Evolutionary conservation across 2,329 filamentous ascomycete genomes (phyloP).

Genomic region (Xylaria sp.): DNA sequence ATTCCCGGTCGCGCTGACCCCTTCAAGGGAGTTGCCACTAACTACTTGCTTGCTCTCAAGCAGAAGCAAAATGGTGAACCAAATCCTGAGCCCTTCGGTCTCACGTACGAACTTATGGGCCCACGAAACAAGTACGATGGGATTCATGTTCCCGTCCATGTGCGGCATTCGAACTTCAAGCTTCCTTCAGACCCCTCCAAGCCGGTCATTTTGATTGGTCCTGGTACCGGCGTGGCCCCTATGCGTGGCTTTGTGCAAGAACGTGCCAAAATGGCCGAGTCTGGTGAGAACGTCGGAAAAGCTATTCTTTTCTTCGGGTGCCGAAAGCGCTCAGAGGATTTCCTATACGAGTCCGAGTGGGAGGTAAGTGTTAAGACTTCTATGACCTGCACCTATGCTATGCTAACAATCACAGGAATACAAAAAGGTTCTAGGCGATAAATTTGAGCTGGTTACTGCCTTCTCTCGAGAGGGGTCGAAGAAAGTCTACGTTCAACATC

Average conservation of each 20-base stretch:
- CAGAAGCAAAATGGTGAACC: slow-evolving; percentile 95
- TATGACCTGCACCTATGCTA: slow-evolving; percentile 33
- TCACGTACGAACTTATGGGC: slow-evolving; percentile 87
- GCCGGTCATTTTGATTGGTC: slow-evolving; percentile 95
- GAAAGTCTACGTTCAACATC: slow-evolving; percentile 98
- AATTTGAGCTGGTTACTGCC: slow-evolving; percentile 89
- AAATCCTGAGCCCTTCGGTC: slow-evolving; percentile 81
- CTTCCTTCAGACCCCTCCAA: slow-evolving; percentile 93
- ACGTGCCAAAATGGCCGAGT: slow-evolving; percentile 82
- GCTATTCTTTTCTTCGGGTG: slow-evolving; percentile 96
- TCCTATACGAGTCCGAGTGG: slow-evolving; percentile 92
- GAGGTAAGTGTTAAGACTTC: slow-evolving; percentile 70
- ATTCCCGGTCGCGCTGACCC: slow-evolving; percentile 80
- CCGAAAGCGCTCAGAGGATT: slow-evolving; percentile 88
- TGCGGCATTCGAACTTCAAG: slow-evolving; percentile 99
- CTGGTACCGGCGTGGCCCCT: slow-evolving; percentile 94
- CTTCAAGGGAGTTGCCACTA: slow-evolving; percentile 95
- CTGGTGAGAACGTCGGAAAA: slow-evolving; percentile 84
- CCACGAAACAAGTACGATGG: slow-evolving; percentile 98
- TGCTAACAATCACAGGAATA: slow-evolving; percentile 71
- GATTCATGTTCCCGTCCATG: slow-evolving; percentile 92
- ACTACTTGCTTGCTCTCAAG: slow-evolving; percentile 94
- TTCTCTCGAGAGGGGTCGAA: slow-evolving; percentile 90
- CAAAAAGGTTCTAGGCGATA: slow-evolving; percentile 84
- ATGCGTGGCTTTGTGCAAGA: slow-evolving; percentile 97